phyloP scores from a whole-genome alignment of 768 basidiomycete genomes.

The Tylopilus rubrobrunneus region DNA sequence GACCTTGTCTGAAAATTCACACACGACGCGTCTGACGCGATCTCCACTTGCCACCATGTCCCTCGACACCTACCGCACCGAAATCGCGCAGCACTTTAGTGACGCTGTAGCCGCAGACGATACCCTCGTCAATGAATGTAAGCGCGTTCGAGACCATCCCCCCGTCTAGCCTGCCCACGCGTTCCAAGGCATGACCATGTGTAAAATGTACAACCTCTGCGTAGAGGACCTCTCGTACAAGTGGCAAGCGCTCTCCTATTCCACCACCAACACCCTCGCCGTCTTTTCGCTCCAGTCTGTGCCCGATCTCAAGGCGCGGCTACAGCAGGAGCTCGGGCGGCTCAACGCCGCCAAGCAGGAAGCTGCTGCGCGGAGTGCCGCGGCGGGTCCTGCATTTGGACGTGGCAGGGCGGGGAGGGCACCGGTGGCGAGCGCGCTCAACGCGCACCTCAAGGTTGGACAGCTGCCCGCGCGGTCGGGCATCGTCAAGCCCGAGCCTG shows the following conservation, averaged over 20 bases:
- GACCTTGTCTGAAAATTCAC: not conserved
- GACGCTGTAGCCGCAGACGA: slow-evolving; percentile 36
- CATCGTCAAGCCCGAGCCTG: slow-evolving; percentile 17
- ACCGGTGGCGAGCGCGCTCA: slow-evolving; percentile 2
- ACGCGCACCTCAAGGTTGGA: slow-evolving; percentile 14
- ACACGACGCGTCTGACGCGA: not conserved
- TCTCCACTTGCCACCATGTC: slow-evolving; percentile 20
- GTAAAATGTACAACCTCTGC: slow-evolving; percentile 54
- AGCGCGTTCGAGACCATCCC: slow-evolving; percentile 9
- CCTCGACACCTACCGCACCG: slow-evolving; percentile 11
- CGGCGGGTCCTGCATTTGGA: slow-evolving; percentile 5
- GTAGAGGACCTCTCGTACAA: slow-evolving; percentile 59
- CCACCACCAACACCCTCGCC: slow-evolving; percentile 30
- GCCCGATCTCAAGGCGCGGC: slow-evolving; percentile 37
- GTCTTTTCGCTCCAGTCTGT: slow-evolving; percentile 49
- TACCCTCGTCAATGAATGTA: slow-evolving; percentile 52
- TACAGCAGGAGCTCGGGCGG: slow-evolving; percentile 40
- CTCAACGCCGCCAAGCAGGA: slow-evolving; percentile 31
- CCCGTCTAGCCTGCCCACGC: slow-evolving; percentile 8
- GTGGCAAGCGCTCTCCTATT: slow-evolving; percentile 54
- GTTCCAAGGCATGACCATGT: slow-evolving; percentile 55
- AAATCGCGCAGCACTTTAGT: slow-evolving; percentile 26
- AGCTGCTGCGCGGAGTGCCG: slow-evolving; percentile 24
- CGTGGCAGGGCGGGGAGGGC: not conserved
- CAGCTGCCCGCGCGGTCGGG: not conserved